Percentiles rank a stretch among this genome's conserved stretches.
Conservation (phyloP, 2,329 filamentous ascomycete species). For the Plectosphaerella cucumerina region DNA sequence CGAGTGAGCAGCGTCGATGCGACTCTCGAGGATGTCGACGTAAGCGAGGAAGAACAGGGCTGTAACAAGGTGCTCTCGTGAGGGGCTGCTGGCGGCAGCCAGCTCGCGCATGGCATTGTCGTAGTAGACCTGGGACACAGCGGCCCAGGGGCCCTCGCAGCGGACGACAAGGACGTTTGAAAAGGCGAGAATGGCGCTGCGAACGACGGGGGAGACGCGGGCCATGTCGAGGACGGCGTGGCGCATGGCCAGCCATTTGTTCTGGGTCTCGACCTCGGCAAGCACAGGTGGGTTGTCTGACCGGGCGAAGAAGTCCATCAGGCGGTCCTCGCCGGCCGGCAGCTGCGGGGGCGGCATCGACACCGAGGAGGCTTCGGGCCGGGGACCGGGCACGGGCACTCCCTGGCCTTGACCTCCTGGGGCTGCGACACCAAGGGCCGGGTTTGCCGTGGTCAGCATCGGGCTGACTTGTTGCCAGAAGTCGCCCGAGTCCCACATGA, state of each 20-base stretch:
- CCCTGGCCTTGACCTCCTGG: neutral
- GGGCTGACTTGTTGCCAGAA: slow-evolving; percentile 26
- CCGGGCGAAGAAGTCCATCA: slow-evolving; percentile 44
- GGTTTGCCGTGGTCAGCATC: neutral
- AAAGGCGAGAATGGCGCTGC: slow-evolving; percentile 45
- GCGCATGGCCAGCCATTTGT: slow-evolving; percentile 44
- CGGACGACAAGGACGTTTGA: slow-evolving; percentile 38
- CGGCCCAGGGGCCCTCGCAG: slow-evolving; percentile 23
- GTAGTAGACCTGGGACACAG: slow-evolving; percentile 30
- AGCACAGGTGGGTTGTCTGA: slow-evolving; percentile 46
- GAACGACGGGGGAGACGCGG: slow-evolving; percentile 39
- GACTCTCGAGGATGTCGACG: slow-evolving; percentile 40
- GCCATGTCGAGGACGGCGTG: slow-evolving; percentile 43
- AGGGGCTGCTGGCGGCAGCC: slow-evolving; percentile 14
- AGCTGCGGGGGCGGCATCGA: slow-evolving; percentile 11
- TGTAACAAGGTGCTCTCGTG: slow-evolving; percentile 39
- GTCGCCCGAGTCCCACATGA: slow-evolving; percentile 38
- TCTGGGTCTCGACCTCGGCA: slow-evolving; percentile 46
- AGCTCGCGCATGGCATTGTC: slow-evolving; percentile 28
- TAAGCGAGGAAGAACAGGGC: slow-evolving; percentile 50
- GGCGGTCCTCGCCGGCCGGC: slow-evolving; percentile 3
- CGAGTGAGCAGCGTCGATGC: slow-evolving; percentile 38
- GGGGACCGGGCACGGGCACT: neutral
- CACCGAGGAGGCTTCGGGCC: neutral
- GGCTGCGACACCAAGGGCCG: neutral